A percentile compares a stretch with the other conserved stretches of the same genome.
These are phyloP conservation scores for Debaryomyces maramus DNA, from an alignment of 805 yeast species.

Conservation along the genomic window DNA sequence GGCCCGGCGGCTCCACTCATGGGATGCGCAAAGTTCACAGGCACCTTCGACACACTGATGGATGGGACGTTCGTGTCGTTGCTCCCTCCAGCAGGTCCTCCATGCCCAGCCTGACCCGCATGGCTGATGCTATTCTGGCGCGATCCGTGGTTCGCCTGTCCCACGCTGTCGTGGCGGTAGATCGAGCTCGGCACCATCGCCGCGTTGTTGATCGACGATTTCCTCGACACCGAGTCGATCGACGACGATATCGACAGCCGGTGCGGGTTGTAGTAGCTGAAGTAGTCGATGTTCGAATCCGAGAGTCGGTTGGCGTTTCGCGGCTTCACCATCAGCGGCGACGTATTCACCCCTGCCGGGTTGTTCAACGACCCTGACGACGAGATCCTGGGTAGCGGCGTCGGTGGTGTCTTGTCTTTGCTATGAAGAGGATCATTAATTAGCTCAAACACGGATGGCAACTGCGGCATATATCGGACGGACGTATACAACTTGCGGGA, in stretches of 20 bases:
- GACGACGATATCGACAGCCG: conserved; percentile 10
- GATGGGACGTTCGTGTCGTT: not conserved
- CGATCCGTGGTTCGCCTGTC: not conserved
- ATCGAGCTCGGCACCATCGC: not conserved
- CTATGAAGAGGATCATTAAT: conserved; percentile 5
- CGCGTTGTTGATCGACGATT: conserved; percentile 5
- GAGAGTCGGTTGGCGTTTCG: conserved; percentile 3
- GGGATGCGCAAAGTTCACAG: too few relatives aligned
- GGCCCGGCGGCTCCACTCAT: too few relatives aligned
- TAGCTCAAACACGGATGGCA: conserved; percentile 12
- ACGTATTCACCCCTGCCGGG: not conserved
- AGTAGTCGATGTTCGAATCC: conserved; percentile 6
- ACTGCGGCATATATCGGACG: conserved; percentile 11
- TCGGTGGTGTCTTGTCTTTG: not conserved
- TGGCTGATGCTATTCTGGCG: not conserved
- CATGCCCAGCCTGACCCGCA: not conserved
- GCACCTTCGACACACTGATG: too few relatives aligned
- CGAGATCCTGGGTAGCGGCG: not conserved
- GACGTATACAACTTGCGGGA: too few relatives aligned
- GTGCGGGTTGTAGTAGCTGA: conserved; percentile 2
- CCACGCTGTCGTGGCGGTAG: conserved; percentile 3
- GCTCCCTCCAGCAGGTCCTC: not conserved
- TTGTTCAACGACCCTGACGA: not conserved
- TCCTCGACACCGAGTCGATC: conserved; percentile 8
- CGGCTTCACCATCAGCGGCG: not conserved